Evolutionary conservation across 2,329 filamentous ascomycete genomes (phyloP).

Genomic region (Exophiala xenobiotica): DNA sequence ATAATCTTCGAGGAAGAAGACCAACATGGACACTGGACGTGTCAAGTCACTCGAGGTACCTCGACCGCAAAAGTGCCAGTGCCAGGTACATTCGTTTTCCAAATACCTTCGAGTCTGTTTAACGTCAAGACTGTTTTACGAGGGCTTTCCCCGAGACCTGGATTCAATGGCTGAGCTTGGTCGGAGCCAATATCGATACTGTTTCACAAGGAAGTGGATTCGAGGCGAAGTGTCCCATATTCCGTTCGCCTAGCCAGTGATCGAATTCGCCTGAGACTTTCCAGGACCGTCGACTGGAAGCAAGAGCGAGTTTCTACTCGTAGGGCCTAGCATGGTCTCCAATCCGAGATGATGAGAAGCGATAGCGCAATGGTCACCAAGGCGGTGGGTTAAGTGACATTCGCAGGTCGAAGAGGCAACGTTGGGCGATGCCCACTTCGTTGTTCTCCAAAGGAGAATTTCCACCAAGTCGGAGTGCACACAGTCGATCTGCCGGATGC

Average conservation of each 20-base stretch:
- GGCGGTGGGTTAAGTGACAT: no score
- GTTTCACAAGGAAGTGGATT: conserved; percentile 14
- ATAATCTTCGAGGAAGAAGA: neutral
- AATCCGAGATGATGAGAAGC: no score
- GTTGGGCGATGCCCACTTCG: no score
- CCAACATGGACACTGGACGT: neutral
- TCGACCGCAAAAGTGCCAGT: neutral
- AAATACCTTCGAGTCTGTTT: neutral
- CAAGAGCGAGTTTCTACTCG: no score
- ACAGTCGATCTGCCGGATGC: conserved; percentile 9
- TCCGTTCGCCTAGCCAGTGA: neutral
- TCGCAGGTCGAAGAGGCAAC: no score
- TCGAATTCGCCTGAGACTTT: neutral
- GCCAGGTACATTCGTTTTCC: neutral
- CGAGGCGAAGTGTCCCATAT: neutral
- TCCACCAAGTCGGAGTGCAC: neutral
- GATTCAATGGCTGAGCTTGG: no score
- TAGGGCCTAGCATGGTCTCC: no score
- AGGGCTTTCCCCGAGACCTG: conserved; percentile 12
- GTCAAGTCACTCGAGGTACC: neutral
- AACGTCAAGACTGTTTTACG: neutral
- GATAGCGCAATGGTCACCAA: no score
- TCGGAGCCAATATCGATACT: conserved; percentile 14
- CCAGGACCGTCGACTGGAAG: neutral
- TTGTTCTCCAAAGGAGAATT: neutral